Conservation (phyloP, 2,329 filamentous ascomycete genomes). For the Emmonsia crescens region DNA sequence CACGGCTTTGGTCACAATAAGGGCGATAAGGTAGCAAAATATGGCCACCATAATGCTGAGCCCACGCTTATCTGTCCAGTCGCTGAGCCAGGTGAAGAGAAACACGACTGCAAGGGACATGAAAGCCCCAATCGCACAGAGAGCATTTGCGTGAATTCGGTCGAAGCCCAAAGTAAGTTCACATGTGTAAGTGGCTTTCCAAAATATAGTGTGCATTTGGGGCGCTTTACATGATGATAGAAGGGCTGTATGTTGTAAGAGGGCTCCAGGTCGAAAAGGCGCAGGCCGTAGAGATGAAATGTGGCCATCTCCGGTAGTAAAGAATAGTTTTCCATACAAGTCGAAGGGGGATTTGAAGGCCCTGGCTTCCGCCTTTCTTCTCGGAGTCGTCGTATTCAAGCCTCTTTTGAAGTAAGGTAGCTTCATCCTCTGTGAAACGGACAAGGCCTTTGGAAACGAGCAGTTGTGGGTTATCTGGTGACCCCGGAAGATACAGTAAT, state of each 20-base stretch:
- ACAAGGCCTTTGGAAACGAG: slow-evolving; percentile 32
- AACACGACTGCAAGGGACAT: slow-evolving; percentile 40
- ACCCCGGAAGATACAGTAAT: slow-evolving; percentile 35
- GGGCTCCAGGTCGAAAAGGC: slow-evolving; percentile 46
- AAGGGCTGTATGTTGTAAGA: slow-evolving; percentile 42
- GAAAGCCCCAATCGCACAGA: slow-evolving; percentile 33
- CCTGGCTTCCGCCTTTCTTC: slow-evolving; percentile 24
- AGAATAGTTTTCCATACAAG: slow-evolving; percentile 36
- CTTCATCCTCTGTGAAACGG: slow-evolving; percentile 26
- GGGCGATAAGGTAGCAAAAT: slow-evolving; percentile 34
- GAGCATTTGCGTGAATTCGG: slow-evolving; percentile 37
- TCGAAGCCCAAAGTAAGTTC: slow-evolving; percentile 35
- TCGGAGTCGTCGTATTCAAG: slow-evolving; percentile 26
- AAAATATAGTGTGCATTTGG: not conserved
- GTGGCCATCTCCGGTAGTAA: slow-evolving; percentile 39
- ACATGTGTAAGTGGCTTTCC: slow-evolving; percentile 9
- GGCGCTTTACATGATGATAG: slow-evolving; percentile 30
- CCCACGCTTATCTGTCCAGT: slow-evolving; percentile 37
- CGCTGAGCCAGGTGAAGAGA: slow-evolving; percentile 40
- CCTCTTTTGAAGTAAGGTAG: slow-evolving; percentile 24
- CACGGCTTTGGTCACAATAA: slow-evolving; percentile 32
- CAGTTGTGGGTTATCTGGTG: slow-evolving; percentile 31
- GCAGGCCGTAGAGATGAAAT: slow-evolving; percentile 40
- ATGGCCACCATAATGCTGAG: slow-evolving; percentile 37
- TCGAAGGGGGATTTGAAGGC: slow-evolving; percentile 27